These are phyloP conservation scores for Cucurbita argyrosperma DNA, from an alignment of 306 rosid genomes.

Conservation along the genomic window DNA sequence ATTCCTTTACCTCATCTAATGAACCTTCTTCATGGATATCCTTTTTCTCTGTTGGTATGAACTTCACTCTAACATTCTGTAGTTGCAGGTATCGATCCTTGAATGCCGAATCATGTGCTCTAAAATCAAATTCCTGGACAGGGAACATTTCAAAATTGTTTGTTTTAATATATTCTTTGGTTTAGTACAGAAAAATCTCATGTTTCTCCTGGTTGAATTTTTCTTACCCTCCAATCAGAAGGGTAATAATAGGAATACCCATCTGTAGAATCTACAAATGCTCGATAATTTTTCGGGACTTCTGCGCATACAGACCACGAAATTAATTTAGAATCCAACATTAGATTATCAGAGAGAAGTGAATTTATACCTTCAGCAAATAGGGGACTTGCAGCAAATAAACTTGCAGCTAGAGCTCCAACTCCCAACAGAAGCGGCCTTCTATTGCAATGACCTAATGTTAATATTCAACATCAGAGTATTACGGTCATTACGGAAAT, in stretches of 20 bases:
- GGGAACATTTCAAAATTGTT: constrained; percentile 1
- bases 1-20: constrained; percentile 57
- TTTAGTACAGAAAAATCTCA: not conserved
- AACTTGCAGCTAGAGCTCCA: constrained; percentile 53
- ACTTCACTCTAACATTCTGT: constrained; percentile 86
- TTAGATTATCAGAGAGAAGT: not conserved
- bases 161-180: not conserved
- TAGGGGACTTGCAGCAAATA: constrained; percentile 31
- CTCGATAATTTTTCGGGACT: constrained; percentile 41
- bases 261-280: constrained; percentile 67
- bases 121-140: constrained; percentile 74
- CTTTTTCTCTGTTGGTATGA: constrained; percentile 68
- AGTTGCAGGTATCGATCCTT: constrained; percentile 67
- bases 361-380: constrained; percentile 59
- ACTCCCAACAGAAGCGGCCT: constrained; percentile 59
- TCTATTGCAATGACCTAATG: constrained; percentile 49
- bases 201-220: not conserved
- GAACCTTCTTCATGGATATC: constrained; percentile 87
- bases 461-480: not conserved
- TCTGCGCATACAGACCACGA: constrained; percentile 23
- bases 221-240: constrained; percentile 82
- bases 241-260: constrained; percentile 88
- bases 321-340: not conserved
- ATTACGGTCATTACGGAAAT: not conserved
- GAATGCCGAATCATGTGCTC: constrained; percentile 94